These are phyloP conservation scores for Termitomyces sp. DNA, from an alignment of 768 basidiomycete species.

Conservation along the genomic window DNA sequence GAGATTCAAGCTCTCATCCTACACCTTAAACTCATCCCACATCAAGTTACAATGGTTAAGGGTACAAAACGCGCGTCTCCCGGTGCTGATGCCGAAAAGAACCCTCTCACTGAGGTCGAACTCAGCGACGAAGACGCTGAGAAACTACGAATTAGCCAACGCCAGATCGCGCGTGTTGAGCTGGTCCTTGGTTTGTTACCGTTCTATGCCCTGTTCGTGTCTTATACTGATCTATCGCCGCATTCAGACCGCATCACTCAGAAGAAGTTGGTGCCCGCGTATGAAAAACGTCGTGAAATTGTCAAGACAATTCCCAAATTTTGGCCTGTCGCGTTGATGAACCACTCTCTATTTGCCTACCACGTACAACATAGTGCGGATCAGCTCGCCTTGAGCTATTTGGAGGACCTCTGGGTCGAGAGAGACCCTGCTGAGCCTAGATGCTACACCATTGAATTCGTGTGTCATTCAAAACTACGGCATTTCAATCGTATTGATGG, in stretches of 20 bases:
- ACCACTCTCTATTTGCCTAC: conserved; percentile 56
- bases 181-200: conserved; percentile 53
- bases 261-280: conserved; percentile 51
- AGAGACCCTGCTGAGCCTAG: conserved; percentile 71
- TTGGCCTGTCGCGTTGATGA: conserved; percentile 84
- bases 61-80: conserved; percentile 75
- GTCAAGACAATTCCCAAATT: conserved; percentile 68
- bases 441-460: conserved; percentile 85
- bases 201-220: neutral
- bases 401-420: conserved; percentile 82
- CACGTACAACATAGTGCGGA: conserved; percentile 72
- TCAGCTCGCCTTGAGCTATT: conserved; percentile 73
- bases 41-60: conserved; percentile 29
- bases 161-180: conserved; percentile 67
- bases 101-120: conserved; percentile 59
- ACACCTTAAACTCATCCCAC: conserved; percentile 12
- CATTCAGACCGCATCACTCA: conserved; percentile 59
- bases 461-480: conserved; percentile 35
- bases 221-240: neutral
- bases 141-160: conserved; percentile 61
- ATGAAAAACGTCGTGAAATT: conserved; percentile 64
- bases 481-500: conserved; percentile 1
- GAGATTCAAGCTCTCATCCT: conserved; percentile 8
- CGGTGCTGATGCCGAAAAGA: conserved; percentile 73
- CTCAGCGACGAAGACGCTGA: conserved; percentile 68